These are phyloP conservation scores for Themeda triandra DNA, from an alignment of 176 grass and related monocot genomes.

Conservation along the genomic window DNA sequence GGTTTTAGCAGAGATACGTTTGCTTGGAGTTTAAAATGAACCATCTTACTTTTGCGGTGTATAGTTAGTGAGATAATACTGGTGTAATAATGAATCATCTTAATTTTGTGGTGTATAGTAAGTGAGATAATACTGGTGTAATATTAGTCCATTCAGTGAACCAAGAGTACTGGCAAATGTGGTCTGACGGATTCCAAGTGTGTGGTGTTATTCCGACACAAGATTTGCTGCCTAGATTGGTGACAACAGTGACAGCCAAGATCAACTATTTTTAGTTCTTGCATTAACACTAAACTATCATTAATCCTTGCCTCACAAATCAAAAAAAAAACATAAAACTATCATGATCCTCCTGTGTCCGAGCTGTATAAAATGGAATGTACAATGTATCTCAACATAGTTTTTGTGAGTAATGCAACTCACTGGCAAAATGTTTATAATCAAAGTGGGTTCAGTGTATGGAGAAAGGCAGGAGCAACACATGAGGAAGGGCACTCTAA, in stretches of 20 bases:
- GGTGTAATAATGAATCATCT: no score
- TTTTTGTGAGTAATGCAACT: constrained; percentile 21
- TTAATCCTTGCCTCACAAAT: no score
- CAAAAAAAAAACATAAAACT: no score
- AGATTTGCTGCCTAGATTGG: constrained; percentile 55
- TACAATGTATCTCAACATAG: constrained; percentile 25
- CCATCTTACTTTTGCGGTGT: constrained; percentile 20
- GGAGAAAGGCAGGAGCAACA: constrained; percentile 26
- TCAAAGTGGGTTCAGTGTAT: constrained; percentile 34
- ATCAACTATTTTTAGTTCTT: constrained; percentile 18
- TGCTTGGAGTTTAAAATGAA: constrained; percentile 17
- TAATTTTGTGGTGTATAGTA: no score
- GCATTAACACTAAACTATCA: constrained; percentile 17
- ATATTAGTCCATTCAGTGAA: constrained; percentile 38
- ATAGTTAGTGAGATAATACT: no score
- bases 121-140: constrained; percentile 19
- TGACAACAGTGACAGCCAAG: constrained; percentile 43
- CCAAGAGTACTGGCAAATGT: constrained; percentile 28
- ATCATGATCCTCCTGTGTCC: constrained; percentile 2
- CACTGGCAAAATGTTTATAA: neutral
- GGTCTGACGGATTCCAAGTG: constrained; percentile 39
- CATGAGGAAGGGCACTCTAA: neutral
- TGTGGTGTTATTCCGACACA: constrained; percentile 49
- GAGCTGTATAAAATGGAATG: constrained; percentile 30
- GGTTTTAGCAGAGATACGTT: constrained; percentile 5